Percentiles rank a stretch among this genome's conserved stretches.
phyloP scores from a whole-genome alignment of 768 basidiomycete genomes.

The Brasilioporus rufonigricans region DNA sequence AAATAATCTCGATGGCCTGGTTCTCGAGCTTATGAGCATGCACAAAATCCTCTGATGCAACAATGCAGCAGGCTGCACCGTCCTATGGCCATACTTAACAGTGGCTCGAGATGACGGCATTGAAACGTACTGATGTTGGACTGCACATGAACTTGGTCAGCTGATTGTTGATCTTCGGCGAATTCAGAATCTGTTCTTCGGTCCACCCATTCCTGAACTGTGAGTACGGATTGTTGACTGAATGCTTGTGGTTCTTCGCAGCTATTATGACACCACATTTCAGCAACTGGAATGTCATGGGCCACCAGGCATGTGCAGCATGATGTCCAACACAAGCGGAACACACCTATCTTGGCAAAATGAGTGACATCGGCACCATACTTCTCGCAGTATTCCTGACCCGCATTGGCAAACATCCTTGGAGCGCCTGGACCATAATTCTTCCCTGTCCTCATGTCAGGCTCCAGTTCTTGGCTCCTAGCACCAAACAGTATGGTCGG shows the following conservation, averaged over 20 bases:
- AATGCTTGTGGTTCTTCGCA: slow-evolving; percentile 83
- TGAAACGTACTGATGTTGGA: slow-evolving; percentile 62
- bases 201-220: slow-evolving; percentile 83
- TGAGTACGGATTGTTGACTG: slow-evolving; percentile 79
- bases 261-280: slow-evolving; percentile 39
- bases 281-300: neutral
- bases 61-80: slow-evolving; percentile 71
- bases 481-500: slow-evolving; percentile 47
- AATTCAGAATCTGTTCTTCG: slow-evolving; percentile 62
- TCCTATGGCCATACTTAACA: slow-evolving; percentile 41
- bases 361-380: slow-evolving; percentile 66
- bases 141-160: slow-evolving; percentile 86
- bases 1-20: slow-evolving; percentile 82
- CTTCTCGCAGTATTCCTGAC: slow-evolving; percentile 74
- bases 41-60: slow-evolving; percentile 80
- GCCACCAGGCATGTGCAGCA: neutral
- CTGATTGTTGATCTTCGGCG: slow-evolving; percentile 68
- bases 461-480: slow-evolving; percentile 50
- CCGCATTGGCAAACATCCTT: slow-evolving; percentile 70
- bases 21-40: slow-evolving; percentile 71
- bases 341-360: slow-evolving; percentile 74
- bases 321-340: neutral
- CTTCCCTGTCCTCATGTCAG: slow-evolving; percentile 40
- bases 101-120: neutral
- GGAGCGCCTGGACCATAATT: slow-evolving; percentile 72